Evolutionary conservation across 306 rosid species (phyloP).

Genomic region (Cicer arietinum): DNA sequence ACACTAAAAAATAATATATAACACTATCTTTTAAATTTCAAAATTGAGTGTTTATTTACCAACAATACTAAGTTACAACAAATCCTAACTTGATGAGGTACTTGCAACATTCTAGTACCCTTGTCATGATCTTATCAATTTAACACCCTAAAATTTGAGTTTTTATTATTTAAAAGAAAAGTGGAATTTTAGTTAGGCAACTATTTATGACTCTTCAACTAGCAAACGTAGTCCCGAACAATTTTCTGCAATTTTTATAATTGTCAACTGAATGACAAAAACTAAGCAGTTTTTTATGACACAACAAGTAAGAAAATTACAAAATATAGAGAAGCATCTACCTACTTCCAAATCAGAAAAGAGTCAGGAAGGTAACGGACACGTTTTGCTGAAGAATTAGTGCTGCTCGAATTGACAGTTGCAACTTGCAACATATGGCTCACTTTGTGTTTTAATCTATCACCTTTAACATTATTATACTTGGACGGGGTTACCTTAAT

Average conservation of each 20-base stretch:
- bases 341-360: conserved; percentile 2
- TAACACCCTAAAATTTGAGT: no score
- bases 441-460: not conserved
- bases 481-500: conserved; percentile 37
- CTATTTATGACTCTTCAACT: not conserved
- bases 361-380: conserved; percentile 20
- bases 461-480: conserved; percentile 35
- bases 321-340: not conserved
- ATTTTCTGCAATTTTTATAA: not conserved
- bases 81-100: no score
- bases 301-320: conserved; percentile 8
- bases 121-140: no score
- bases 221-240: not conserved
- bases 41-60: no score
- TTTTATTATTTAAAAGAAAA: no score
- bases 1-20: no score
- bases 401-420: conserved; percentile 30
- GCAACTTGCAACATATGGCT: not conserved
- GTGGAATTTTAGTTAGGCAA: no score
- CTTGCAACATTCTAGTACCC: no score
- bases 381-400: conserved; percentile 17
- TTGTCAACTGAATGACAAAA: not conserved
- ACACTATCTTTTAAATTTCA: no score
- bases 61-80: no score
- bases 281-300: not conserved